Evolutionary conservation across 163 green algal genomes (phyloP).

Genomic region (Scenedesmus sp.): DNA sequence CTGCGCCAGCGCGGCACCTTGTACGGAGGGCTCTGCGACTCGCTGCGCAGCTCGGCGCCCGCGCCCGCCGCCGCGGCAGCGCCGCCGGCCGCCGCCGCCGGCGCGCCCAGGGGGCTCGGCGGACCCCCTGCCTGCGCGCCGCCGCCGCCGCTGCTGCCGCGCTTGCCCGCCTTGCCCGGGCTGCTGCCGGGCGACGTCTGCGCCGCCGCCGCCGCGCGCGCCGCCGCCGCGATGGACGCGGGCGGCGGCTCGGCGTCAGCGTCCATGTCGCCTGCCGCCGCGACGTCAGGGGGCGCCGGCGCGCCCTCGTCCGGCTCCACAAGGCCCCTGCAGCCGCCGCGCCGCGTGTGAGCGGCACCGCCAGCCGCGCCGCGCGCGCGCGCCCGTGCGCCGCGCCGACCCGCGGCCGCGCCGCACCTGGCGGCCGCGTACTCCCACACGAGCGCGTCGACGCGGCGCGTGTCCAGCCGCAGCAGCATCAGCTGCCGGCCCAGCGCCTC

Average conservation of each 20-base stretch:
- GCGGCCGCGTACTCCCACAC: constrained; percentile 39
- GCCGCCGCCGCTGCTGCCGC: neutral
- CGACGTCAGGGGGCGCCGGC: neutral
- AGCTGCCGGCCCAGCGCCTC: constrained; percentile 17
- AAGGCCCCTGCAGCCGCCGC: neutral
- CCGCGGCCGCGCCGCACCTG: constrained; percentile 17
- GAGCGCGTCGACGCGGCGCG: constrained; percentile 2
- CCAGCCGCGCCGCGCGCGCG: no score
- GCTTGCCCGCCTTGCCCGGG: constrained; percentile 20
- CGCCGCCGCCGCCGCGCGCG: neutral
- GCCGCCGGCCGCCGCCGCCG: neutral
- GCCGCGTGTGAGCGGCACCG: no score
- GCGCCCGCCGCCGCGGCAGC: constrained; percentile 1
- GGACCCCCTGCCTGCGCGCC: neutral
- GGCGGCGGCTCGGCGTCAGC: neutral
- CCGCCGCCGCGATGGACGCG: no score
- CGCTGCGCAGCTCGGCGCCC: constrained; percentile 22
- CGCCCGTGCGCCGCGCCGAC: no score
- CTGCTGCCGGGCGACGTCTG: neutral
- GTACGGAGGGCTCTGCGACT: constrained; percentile 45
- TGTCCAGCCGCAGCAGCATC: constrained; percentile 23
- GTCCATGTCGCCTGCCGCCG: constrained; percentile 14
- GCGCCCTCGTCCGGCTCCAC: neutral
- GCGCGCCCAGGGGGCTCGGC: no score
- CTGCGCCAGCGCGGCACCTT: constrained; percentile 40